Percentiles rank a stretch among this genome's conserved stretches.
Evolutionary conservation across 352 stramenopile species (phyloP).

Genomic region (Phytophthora boehmeriae): DNA sequence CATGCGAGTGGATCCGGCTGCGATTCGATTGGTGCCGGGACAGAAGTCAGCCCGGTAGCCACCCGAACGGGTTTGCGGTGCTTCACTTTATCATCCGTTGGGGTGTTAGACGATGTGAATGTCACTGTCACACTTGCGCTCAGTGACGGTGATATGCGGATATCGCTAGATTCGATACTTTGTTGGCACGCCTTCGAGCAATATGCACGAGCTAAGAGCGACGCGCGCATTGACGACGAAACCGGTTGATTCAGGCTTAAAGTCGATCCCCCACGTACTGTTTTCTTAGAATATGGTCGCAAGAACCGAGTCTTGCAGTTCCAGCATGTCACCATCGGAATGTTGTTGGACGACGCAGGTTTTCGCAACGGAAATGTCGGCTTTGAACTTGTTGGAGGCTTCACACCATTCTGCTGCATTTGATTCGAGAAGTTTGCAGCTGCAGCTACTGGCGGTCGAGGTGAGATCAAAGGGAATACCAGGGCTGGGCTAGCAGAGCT

Average conservation of each 20-base stretch:
- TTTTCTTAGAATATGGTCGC: conserved; percentile 30
- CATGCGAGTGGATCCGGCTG: conserved; percentile 6
- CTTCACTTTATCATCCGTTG: conserved; percentile 15
- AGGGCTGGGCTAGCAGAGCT: conserved; percentile 22
- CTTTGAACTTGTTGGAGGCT: conserved; percentile 16
- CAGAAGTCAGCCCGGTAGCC: conserved; percentile 16
- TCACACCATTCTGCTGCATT: conserved; percentile 2
- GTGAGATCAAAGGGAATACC: conserved; percentile 43
- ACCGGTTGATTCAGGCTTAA: conserved; percentile 9
- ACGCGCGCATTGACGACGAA: conserved; percentile 33
- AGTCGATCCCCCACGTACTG: background rate
- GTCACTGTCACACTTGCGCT: conserved; percentile 37
- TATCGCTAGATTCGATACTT: conserved; percentile 43
- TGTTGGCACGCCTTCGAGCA: conserved; percentile 48
- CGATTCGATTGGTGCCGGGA: conserved; percentile 13
- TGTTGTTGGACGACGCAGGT: conserved; percentile 28
- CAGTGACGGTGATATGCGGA: conserved; percentile 43
- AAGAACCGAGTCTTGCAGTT: conserved; percentile 66
- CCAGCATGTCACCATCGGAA: conserved; percentile 62
- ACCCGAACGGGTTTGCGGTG: conserved; percentile 12
- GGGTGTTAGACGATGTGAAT: conserved; percentile 1
- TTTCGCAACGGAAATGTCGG: conserved; percentile 31
- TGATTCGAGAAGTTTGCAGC: conserved; percentile 4
- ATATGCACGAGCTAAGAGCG: conserved; percentile 38
- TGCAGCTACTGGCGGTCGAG: conserved; percentile 7